A percentile compares a stretch with the other conserved stretches of the same genome.
phyloP scores from a whole-genome alignment of 345 rosid species.

The Salix exigua region DNA sequence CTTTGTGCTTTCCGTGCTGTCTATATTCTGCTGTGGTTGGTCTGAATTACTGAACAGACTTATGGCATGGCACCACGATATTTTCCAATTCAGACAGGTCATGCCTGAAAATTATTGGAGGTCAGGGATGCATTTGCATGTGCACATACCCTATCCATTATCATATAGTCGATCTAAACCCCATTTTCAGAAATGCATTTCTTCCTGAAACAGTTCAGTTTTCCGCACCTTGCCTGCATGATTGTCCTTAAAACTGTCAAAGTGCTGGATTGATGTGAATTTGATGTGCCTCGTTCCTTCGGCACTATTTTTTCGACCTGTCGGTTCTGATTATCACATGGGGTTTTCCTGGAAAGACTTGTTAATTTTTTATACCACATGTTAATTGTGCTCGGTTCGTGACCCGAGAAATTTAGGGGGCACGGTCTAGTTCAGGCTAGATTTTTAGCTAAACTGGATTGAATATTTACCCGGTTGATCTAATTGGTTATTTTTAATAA shows the following conservation, averaged over 20 bases:
- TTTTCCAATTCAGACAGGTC: neutral
- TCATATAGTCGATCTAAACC: neutral
- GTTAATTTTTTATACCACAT: too few species aligned
- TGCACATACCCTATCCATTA: neutral
- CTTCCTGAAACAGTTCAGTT: neutral
- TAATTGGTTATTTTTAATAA: too few species aligned
- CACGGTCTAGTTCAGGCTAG: too few species aligned
- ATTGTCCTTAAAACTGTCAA: neutral
- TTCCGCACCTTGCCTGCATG: neutral
- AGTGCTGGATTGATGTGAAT: too few species aligned
- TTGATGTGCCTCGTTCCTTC: too few species aligned
- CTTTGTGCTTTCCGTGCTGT: constrained; percentile 1
- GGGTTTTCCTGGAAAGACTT: too few species aligned
- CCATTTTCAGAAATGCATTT: neutral
- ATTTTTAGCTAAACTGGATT: too few species aligned
- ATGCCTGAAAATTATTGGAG: neutral
- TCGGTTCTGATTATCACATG: too few species aligned
- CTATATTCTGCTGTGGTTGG: neutral
- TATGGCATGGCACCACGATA: neutral
- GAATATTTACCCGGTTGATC: too few species aligned
- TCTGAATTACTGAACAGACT: neutral
- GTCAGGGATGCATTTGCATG: neutral
- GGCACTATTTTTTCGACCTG: too few species aligned
- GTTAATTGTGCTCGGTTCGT: too few species aligned
- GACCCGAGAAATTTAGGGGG: too few species aligned